Conservation (phyloP, 441 rosid species). For the Croton setiger region DNA sequence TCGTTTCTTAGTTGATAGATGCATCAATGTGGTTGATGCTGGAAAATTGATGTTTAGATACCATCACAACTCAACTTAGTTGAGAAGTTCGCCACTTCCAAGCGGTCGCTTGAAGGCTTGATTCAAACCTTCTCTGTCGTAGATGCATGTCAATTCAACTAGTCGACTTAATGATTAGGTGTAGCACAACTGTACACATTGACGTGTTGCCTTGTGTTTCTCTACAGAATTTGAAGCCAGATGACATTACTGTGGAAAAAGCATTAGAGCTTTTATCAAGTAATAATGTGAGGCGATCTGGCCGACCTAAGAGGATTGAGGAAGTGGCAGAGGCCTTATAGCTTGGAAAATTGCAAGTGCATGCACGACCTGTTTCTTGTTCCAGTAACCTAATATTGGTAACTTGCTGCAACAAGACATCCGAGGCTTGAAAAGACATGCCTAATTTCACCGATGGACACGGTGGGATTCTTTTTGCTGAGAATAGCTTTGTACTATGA, state of each 20-base stretch:
- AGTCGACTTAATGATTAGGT: background rate
- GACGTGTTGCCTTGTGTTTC: constrained; percentile 8
- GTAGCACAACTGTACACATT: background rate
- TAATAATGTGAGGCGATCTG: constrained; percentile 48
- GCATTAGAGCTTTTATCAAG: constrained; percentile 71
- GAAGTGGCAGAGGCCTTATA: constrained; percentile 42
- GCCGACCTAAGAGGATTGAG: constrained; percentile 69
- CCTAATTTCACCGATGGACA: background rate
- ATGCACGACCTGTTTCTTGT: background rate
- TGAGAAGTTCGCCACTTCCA: background rate
- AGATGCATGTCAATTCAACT: background rate
- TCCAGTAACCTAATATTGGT: background rate
- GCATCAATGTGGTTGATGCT: background rate
- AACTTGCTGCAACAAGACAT: background rate
- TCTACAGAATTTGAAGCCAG: constrained; percentile 63
- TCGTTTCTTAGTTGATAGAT: background rate
- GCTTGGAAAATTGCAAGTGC: constrained; percentile 6
- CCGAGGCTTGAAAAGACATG: background rate
- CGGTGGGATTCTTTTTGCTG: background rate
- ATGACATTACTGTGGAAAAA: constrained; percentile 62
- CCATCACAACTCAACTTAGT: background rate
- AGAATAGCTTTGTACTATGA: background rate
- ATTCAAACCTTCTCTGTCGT: background rate
- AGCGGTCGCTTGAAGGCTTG: background rate
- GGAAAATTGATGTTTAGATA: background rate